Base-by-base conservation (phyloP, 192 early-diverging fungal genomes). In the Podila epicladia region DNA sequence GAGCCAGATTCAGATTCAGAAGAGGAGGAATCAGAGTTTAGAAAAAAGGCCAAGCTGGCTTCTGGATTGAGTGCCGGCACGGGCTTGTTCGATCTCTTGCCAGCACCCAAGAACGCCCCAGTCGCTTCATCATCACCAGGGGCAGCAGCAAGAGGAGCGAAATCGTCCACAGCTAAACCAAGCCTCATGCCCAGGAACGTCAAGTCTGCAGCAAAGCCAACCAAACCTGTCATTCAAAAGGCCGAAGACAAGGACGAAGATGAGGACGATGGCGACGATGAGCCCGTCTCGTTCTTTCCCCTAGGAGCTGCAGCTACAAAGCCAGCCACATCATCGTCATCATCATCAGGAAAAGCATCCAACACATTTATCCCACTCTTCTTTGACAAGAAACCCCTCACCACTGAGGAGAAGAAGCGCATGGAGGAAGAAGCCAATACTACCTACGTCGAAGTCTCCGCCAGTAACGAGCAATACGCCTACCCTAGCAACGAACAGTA, bases 361-460 rank as follows among this genome's bases (percentile, higher is more conserved):
- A 80, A 57, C 29, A 60, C 66, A 26, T 80, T 69, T 37, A 80
- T 80, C 13, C 77, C 77, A 6, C 55, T 80, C 20, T 80, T 73
- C 45, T 80, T 80, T 37, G 71, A 73, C 58, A 80, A 73, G 55
- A 73, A 69, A 24, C 77, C 77, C 24, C 57, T 73, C 55, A 80
- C 77, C 38, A 73, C 77, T 0, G 62, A 68, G 33, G 77, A 80
- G 32, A 61, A 33, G 59, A 55, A 55, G 24, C 53, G 24, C 0
- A 20, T 55, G 4, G 19, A 68, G 61, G 53, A 69, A 49, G 77
- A 58, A 15, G 55, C 72, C 26, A 60, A n/a, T 17, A 38, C 62
- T 19, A 51, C 49, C 4, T 53, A 22, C 5, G 71, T 80, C 22
- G 71, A 80, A 41, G 58, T 80, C 13, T 73, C 71, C 4, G 38